Evolutionary conservation across 2,329 filamentous ascomycete species (phyloP).

Genomic region (Ceratocystis destructans): DNA sequence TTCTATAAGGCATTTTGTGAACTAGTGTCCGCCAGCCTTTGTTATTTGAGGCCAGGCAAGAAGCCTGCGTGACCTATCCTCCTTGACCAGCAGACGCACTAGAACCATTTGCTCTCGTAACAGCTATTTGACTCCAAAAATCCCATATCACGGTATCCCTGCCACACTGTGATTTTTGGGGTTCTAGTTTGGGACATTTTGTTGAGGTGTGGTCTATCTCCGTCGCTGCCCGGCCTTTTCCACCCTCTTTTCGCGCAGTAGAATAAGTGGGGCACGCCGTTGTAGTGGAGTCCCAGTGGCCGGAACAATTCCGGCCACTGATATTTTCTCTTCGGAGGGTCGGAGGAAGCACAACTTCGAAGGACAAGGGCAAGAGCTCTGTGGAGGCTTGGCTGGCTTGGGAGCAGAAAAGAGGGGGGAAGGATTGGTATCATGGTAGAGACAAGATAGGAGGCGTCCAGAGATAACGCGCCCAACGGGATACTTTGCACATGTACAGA

Average conservation of each 20-base stretch:
- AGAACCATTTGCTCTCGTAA: not conserved
- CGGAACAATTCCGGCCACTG: constrained; percentile 15
- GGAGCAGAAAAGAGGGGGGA: not conserved
- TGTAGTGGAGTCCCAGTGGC: constrained; percentile 13
- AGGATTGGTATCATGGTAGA: not conserved
- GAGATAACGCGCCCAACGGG: not conserved
- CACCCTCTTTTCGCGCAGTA: not conserved
- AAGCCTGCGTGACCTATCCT: not conserved
- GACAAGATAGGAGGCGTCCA: not conserved
- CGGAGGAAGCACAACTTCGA: not conserved
- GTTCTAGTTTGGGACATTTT: not conserved
- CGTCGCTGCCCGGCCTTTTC: constrained; percentile 1
- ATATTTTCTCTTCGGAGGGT: not conserved
- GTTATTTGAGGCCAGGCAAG: not conserved
- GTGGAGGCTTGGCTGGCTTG: not conserved
- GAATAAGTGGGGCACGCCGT: constrained; percentile 1
- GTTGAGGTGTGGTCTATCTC: constrained; percentile 5
- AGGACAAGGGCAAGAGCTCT: not conserved
- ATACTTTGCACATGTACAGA: not conserved
- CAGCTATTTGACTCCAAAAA: not conserved
- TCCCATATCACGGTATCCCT: not conserved
- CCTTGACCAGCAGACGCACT: not conserved
- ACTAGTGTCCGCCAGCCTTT: not conserved
- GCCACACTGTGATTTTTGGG: not conserved
- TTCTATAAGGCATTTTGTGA: not conserved